phyloP scores from a whole-genome alignment of 2,329 filamentous ascomycete genomes.

The Ustilaginoidea virens region DNA sequence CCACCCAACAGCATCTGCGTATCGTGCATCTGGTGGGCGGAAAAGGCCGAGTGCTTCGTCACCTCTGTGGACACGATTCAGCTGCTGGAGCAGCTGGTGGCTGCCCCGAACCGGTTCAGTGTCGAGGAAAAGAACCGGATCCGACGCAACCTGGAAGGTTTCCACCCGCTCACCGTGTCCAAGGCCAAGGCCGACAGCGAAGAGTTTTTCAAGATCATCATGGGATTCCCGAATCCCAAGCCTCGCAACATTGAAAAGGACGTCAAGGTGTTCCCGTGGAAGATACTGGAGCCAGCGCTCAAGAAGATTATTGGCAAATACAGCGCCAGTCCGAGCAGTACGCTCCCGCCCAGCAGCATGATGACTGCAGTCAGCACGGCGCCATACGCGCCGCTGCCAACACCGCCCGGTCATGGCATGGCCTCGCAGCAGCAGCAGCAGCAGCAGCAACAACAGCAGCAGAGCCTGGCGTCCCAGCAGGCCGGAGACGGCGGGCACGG shows the following conservation, averaged over 20 bases:
- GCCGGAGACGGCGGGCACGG: slow-evolving; percentile 17
- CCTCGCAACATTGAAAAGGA: slow-evolving; percentile 98
- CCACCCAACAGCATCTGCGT: slow-evolving; percentile 79
- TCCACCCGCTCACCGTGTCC: slow-evolving; percentile 81
- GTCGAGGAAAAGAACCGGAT: slow-evolving; percentile 99
- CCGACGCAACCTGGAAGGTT: slow-evolving; percentile 85
- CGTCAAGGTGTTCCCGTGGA: slow-evolving; percentile 97
- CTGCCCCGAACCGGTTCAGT: slow-evolving; percentile 59
- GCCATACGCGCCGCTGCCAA: slow-evolving; percentile 29
- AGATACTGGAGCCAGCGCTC: slow-evolving; percentile 67
- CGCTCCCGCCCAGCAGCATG: slow-evolving; percentile 22
- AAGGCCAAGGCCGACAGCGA: slow-evolving; percentile 87
- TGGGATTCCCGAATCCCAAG: slow-evolving; percentile 91
- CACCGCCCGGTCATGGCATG: slow-evolving; percentile 25
- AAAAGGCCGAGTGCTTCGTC: slow-evolving; percentile 80
- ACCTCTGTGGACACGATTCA: slow-evolving; percentile 96
- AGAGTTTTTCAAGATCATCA: slow-evolving; percentile 97
- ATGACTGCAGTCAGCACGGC: slow-evolving; percentile 22
- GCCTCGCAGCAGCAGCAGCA: too few species aligned
- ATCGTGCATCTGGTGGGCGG: slow-evolving; percentile 94
- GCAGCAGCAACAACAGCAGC: too few species aligned
- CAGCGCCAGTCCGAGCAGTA: slow-evolving; percentile 32
- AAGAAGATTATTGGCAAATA: slow-evolving; percentile 99
- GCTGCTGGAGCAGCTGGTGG: slow-evolving; percentile 82
- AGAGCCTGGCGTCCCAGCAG: slow-evolving; percentile 13